Percentiles rank a stretch among this genome's conserved stretches.
Conservation (phyloP, 2,329 filamentous ascomycete species). For the Acephala macrosclerotiorum region DNA sequence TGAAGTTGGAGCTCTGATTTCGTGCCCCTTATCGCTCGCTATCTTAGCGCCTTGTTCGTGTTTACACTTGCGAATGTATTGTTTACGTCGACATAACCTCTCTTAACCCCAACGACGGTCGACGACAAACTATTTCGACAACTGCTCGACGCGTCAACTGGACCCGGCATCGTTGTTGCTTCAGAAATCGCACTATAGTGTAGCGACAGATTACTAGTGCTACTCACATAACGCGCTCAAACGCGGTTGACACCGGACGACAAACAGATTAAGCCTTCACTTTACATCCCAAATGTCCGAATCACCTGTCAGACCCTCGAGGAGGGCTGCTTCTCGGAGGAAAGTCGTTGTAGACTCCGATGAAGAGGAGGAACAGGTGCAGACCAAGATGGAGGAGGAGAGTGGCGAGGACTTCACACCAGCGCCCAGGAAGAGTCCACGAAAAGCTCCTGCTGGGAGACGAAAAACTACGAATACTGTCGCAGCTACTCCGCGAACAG, state of each 20-base stretch:
- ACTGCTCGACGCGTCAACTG: slow-evolving; percentile 28
- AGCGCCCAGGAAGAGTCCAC: slow-evolving; percentile 59
- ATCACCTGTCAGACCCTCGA: slow-evolving; percentile 60
- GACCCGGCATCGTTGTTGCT: background rate
- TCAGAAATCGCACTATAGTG: background rate
- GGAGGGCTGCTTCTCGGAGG: slow-evolving; percentile 69
- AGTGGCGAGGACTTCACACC: slow-evolving; percentile 83
- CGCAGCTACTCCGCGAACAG: slow-evolving; percentile 36
- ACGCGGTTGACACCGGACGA: background rate
- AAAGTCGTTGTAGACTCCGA: slow-evolving; percentile 78
- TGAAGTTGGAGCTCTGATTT: slow-evolving; percentile 12
- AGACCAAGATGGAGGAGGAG: slow-evolving; percentile 66
- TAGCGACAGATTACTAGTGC: background rate
- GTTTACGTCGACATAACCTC: slow-evolving; percentile 10
- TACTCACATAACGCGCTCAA: background rate
- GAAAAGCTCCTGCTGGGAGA: slow-evolving; percentile 61
- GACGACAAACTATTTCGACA: slow-evolving; percentile 16
- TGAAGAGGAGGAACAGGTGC: slow-evolving; percentile 76
- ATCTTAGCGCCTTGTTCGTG: slow-evolving; percentile 17
- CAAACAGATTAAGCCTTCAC: background rate
- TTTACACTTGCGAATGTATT: background rate
- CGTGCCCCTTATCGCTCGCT: slow-evolving; percentile 10
- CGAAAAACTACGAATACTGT: slow-evolving; percentile 50
- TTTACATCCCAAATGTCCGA: slow-evolving; percentile 36
- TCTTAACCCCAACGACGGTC: slow-evolving; percentile 23